Evolutionary conservation across 306 rosid species (phyloP).

Genomic region (Prunus persica): DNA sequence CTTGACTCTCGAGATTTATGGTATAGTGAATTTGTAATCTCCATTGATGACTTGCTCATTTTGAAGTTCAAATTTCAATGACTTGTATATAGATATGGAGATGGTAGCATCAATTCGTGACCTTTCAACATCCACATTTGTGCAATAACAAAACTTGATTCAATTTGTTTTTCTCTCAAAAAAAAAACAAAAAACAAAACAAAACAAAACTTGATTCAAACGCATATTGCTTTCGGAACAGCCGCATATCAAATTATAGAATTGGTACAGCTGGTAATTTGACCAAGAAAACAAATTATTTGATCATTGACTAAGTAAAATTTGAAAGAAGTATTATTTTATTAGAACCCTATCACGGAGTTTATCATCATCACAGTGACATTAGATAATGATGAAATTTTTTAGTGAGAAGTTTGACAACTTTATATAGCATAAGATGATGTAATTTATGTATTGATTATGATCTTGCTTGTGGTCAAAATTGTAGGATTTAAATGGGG

Average conservation of each 20-base stretch:
- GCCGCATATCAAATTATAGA: background rate
- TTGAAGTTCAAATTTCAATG: background rate
- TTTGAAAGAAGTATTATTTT: background rate
- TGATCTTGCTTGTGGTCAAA: background rate
- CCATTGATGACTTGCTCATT: background rate
- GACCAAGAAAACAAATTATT: background rate
- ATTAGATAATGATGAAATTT: background rate
- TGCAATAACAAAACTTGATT: background rate
- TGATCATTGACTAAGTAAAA: background rate
- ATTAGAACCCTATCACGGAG: background rate
- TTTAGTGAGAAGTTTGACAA: background rate
- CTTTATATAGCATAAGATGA: background rate
- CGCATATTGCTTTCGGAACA: background rate
- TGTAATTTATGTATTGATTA: background rate
- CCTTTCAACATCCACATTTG: background rate
- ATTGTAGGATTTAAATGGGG: background rate
- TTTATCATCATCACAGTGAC: background rate
- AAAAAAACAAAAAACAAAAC: no score
- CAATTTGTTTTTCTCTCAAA: no score
- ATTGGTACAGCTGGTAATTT: background rate
- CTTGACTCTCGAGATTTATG: no score
- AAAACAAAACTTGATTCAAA: background rate
- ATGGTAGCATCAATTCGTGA: background rate
- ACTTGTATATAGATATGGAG: background rate
- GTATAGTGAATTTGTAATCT: background rate